These are phyloP conservation scores for Tuber calosporum DNA, from an alignment of 495 filamentous ascomycete genomes.

Conservation along the genomic window DNA sequence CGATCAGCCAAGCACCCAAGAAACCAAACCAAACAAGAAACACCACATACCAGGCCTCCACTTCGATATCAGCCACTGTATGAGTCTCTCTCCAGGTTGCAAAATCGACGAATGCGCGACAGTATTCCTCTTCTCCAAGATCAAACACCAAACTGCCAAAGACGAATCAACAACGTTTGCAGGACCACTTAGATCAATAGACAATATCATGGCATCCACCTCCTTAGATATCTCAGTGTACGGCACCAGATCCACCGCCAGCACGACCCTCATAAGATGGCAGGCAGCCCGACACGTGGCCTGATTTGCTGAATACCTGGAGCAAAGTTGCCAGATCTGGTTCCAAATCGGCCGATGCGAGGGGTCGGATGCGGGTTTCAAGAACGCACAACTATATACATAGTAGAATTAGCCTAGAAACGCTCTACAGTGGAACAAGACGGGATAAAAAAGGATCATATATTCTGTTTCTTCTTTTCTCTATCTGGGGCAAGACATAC, in stretches of 20 bases:
- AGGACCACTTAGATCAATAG: conserved; percentile 73
- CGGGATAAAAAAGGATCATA: conserved; percentile 11
- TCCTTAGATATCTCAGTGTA: conserved; percentile 57
- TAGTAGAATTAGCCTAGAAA: conserved; percentile 26
- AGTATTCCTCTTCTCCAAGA: conserved; percentile 54
- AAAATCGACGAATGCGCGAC: conserved; percentile 59
- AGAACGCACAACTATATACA: conserved; percentile 47
- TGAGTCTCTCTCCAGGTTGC: conserved; percentile 59
- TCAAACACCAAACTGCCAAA: conserved; percentile 61
- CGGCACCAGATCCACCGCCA: conserved; percentile 57
- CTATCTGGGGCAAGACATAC: background rate
- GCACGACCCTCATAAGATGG: conserved; percentile 60
- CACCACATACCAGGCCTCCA: conserved; percentile 64
- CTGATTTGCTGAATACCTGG: conserved; percentile 61
- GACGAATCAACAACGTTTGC: conserved; percentile 70
- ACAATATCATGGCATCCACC: conserved; percentile 61
- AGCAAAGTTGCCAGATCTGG: conserved; percentile 66
- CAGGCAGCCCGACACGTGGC: conserved; percentile 72
- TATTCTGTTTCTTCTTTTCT: background rate
- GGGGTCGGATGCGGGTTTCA: conserved; percentile 40
- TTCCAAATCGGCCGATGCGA: conserved; percentile 51
- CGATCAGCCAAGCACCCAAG: conserved; percentile 6
- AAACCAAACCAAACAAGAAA: conserved; percentile 14
- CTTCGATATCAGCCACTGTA: conserved; percentile 69
- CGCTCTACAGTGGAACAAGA: conserved; percentile 35